A percentile compares a stretch with the other conserved stretches of the same genome.
phyloP scores from a whole-genome alignment of 2,329 filamentous ascomycete genomes.

The Fusarium metavorans region DNA sequence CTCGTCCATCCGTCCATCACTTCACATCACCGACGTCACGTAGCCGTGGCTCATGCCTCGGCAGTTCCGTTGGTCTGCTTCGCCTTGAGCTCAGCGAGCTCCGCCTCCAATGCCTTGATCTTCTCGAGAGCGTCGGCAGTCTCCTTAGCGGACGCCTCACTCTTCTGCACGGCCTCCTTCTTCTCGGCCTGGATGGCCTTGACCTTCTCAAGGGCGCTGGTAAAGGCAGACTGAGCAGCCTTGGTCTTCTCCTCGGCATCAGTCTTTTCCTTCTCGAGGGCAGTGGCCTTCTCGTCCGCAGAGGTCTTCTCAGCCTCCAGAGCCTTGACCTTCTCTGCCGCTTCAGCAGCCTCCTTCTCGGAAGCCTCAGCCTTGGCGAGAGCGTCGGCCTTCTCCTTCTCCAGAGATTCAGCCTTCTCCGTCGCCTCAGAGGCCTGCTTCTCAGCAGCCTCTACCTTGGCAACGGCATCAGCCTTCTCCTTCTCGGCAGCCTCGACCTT shows the following conservation, averaged over 20 bases:
- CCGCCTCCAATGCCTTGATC: conserved; percentile 5
- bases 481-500: conserved; percentile 12
- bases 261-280: conserved; percentile 21
- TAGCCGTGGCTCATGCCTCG: conserved; percentile 33
- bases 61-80: conserved; percentile 32
- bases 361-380: conserved; percentile 13
- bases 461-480: conserved; percentile 23
- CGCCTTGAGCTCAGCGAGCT: conserved; percentile 34
- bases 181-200: conserved; percentile 10
- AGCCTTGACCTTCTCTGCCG: conserved; percentile 32
- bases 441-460: conserved; percentile 22
- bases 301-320: conserved; percentile 15
- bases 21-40: conserved; percentile 13
- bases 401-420: conserved; percentile 22
- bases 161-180: conserved; percentile 13
- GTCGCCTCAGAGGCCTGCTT: conserved; percentile 16
- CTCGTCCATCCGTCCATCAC: background rate
- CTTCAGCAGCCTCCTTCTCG: conserved; percentile 26
- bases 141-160: conserved; percentile 23
- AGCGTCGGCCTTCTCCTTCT: conserved; percentile 31
- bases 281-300: conserved; percentile 14
- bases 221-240: conserved; percentile 26
- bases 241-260: conserved; percentile 32
- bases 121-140: conserved; percentile 20
- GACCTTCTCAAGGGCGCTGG: conserved; percentile 22